Evolutionary conservation across 1,284 basidiomycete species (phyloP).

Genomic region (Amylostereum areolatum): DNA sequence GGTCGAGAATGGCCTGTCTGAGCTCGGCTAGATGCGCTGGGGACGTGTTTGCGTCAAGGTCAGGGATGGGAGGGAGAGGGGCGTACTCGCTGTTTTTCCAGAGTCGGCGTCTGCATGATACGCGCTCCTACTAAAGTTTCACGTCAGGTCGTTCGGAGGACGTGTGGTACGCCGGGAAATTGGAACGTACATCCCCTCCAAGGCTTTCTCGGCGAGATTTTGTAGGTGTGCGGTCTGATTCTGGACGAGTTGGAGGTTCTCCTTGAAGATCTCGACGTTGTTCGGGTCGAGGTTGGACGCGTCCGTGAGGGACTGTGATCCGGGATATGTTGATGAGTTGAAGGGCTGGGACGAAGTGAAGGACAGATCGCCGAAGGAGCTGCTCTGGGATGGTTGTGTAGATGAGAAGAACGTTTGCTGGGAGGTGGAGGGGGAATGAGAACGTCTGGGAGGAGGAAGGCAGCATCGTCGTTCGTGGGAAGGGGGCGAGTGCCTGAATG

Average conservation of each 20-base stretch:
- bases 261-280: conserved; percentile 49
- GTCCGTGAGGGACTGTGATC: conserved; percentile 1
- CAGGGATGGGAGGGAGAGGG: conserved; percentile 6
- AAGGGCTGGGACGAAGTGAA: neutral
- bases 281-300: conserved; percentile 33
- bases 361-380: neutral
- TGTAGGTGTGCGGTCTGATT: conserved; percentile 40
- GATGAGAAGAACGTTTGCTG: neutral
- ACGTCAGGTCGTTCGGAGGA: neutral
- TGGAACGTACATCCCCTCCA: conserved; percentile 45
- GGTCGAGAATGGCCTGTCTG: conserved; percentile 36
- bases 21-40: conserved; percentile 39
- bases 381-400: neutral
- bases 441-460: no score
- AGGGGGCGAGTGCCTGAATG: no score
- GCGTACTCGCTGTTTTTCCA: conserved; percentile 40
- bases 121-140: conserved; percentile 38
- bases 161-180: neutral
- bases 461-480: no score
- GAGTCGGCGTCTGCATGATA: conserved; percentile 45
- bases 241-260: conserved; percentile 42
- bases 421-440: neutral
- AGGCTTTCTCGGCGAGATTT: conserved; percentile 34
- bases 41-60: no score
- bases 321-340: neutral